Evolutionary conservation across 2,329 filamentous ascomycete genomes (phyloP), one percentile per base, ranked within the genome.

Genomic region (Helicocarpus griseus): DNA sequence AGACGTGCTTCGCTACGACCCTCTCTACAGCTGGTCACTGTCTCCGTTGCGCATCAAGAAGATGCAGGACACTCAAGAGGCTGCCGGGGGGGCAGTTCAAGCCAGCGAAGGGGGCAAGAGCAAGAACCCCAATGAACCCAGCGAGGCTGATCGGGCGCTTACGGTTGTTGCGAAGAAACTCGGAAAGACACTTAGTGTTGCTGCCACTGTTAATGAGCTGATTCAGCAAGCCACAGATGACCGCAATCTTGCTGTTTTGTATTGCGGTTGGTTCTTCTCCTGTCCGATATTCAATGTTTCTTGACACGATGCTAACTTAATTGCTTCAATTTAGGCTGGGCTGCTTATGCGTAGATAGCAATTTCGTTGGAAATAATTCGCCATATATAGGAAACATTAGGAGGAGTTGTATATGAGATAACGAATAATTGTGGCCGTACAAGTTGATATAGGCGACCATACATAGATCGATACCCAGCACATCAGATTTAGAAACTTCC

Each of bases 1-100:
- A 19, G 94, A 98, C 64, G 94, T 98, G 21, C 74, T 99, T 53
- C 86, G 94, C n/a, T 97, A 96, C 69, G 93, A 99, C 75, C 94
- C 93, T 1, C 73, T 99, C 55, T 95, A 97, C 68, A 93, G 83
- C 54, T 99, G 93, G 93, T 91, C 88, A 33, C 83, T 96, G 51
- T 93, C 87, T 9, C 81, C 82, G 0, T 67, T 83, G 14, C 77
- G 82, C 46, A 77, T 82, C 51, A 82, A 80, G 65, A 76, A 77
- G 50, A 84, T 86, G 77, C 82, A 85, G 61, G 80, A 84, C 36
- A 67, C 69, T 14, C 64, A 78, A 2, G 75, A 73, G 26, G 67
- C 66, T 1, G 64, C 57, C 7, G 72, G 63, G 28, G 69, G 64
- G 5, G 71, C 67, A 3, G 66, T 65, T 2, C 66, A 62, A 2